These are phyloP conservation scores for Niebla homalea DNA, from an alignment of 495 filamentous ascomycete species.

Conservation along the genomic window DNA sequence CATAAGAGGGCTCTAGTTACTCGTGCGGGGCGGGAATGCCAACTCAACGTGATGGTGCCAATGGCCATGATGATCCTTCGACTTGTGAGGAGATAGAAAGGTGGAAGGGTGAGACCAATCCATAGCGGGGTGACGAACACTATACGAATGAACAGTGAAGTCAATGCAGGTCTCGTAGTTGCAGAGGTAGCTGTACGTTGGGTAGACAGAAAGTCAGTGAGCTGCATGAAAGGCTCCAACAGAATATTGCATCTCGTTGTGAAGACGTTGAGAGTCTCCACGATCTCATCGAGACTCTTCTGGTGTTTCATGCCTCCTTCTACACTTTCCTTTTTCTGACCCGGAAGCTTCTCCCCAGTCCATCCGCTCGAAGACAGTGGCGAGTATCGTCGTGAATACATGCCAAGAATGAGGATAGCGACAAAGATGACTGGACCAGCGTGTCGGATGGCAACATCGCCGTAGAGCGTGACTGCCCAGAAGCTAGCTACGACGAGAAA, in stretches of 20 bases:
- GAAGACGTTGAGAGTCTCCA: constrained; percentile 78
- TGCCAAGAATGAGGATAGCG: constrained; percentile 64
- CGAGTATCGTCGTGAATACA: constrained; percentile 85
- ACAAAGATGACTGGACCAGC: constrained; percentile 78
- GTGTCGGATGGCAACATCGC: constrained; percentile 62
- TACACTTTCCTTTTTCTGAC: constrained; percentile 35
- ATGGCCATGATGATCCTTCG: constrained; percentile 64
- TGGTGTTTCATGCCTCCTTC: constrained; percentile 57
- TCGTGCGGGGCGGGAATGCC: constrained; percentile 78
- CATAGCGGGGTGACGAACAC: constrained; percentile 77
- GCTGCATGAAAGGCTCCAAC: constrained; percentile 69
- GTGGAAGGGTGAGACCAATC: constrained; percentile 69
- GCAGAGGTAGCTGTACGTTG: constrained; percentile 83
- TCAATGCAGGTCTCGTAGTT: constrained; percentile 84
- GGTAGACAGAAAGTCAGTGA: constrained; percentile 89
- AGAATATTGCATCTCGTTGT: constrained; percentile 84
- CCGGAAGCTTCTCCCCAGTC: constrained; percentile 43
- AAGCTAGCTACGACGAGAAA: constrained; percentile 76
- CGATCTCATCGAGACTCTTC: constrained; percentile 89
- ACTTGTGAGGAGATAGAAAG: constrained; percentile 73
- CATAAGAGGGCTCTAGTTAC: constrained; percentile 81
- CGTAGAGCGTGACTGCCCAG: constrained; percentile 77
- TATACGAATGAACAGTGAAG: constrained; percentile 77
- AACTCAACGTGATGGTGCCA: constrained; percentile 74
- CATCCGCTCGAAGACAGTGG: constrained; percentile 76